Evolutionary conservation across 495 filamentous ascomycete genomes (phyloP), one percentile per base, ranked within the genome.

Genomic region (Delitschia confertaspora): DNA sequence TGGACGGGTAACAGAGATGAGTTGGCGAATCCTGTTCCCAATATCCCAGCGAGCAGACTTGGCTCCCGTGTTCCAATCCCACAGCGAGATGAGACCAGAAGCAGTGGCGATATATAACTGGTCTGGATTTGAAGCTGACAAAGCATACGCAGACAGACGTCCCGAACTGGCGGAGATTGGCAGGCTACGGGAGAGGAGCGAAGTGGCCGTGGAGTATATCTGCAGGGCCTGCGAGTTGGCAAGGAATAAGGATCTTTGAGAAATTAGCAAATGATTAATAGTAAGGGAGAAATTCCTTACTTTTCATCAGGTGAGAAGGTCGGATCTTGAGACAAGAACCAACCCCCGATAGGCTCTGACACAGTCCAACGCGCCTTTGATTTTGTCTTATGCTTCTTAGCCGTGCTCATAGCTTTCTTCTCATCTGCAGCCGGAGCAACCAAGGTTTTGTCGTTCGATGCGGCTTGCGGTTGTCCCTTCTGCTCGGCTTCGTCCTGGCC

Each of bases 151-250:
- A 20, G 68, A 56, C 3, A 81, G 58, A 6, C 51, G 53, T 8
- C 67, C 59, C 6, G 50, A 53, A 14, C 57, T 38, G n/a, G n/a
- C n/a, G n/a, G n/a, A n/a, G 16, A 62, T 48, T 23, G 65, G 59
- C 9, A 79, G 56, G 11, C 76, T 75, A 32, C 85, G 79, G 23
- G 83, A 62, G 7, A 88, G 74, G 23, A 91, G 74, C 3, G 88
- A 94, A 32, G 83, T 85, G 24, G 78, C 66, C 24, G 82, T 77
- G 0, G 87, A 82, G 62, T 88, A 93, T 11, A 96, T 72, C 55
- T 84, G 80, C 38, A 98, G 69, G 3, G 82, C 74, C 7, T 66
- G 70, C 6, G 65, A 58, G 29, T 73, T 73, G 3, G 73, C 78
- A 29, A 93, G 52, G 21, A 95, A 72, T 18, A 95, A 56, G 65